Percentiles rank a stretch among this genome's conserved stretches.
Conservation (phyloP, 179 eudicot genomes). For the Kewa caespitosa region DNA sequence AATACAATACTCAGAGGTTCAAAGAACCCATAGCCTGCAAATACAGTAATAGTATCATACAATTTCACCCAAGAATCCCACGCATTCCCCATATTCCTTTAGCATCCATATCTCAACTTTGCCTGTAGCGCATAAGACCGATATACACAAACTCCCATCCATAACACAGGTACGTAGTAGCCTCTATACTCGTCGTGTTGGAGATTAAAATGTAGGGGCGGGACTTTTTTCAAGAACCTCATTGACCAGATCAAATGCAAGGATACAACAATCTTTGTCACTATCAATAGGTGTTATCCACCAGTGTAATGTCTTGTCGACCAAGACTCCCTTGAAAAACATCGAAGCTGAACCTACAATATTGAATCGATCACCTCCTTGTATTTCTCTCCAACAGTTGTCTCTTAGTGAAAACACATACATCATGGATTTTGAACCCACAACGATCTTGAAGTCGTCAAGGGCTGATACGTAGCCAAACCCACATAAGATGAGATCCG, state of each 20-base stretch:
- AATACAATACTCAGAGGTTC: not conserved
- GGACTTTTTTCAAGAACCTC: not conserved
- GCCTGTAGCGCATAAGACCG: not conserved
- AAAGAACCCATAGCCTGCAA: too few relatives aligned
- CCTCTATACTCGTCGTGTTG: not conserved
- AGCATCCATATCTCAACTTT: not conserved
- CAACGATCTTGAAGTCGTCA: conserved; percentile 1
- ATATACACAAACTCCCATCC: not conserved
- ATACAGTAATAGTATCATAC: too few relatives aligned
- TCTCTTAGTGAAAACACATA: not conserved
- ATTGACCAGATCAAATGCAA: not conserved
- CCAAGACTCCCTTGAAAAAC: not conserved
- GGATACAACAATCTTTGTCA: not conserved
- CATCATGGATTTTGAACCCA: not conserved
- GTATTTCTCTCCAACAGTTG: not conserved
- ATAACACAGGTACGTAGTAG: not conserved
- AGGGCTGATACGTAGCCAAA: not conserved
- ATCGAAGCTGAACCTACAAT: not conserved
- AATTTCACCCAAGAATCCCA: not conserved
- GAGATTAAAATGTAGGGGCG: not conserved
- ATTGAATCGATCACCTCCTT: not conserved
- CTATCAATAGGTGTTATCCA: not conserved
- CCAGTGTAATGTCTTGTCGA: not conserved
- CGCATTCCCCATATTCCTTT: not conserved
- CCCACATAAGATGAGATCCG: not conserved